Base-by-base conservation (phyloP, 2,329 filamentous ascomycete genomes). In the Erysiphe pulchra region DNA sequence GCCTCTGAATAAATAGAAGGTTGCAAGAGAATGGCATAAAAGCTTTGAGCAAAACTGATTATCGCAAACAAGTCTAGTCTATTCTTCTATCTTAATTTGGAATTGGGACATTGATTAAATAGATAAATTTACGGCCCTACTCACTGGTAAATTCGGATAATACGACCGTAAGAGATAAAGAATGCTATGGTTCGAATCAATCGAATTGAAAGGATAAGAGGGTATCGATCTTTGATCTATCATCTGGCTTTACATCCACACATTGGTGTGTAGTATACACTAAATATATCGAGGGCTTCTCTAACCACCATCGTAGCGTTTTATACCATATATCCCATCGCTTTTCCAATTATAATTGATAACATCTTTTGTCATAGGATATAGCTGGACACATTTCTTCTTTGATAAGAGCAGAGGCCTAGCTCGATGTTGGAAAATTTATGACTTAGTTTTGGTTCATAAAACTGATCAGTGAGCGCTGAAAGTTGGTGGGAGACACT, bases 41-140 rank as follows among this genome's bases (percentile, higher is more conserved):
- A 47, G 4, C 46, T 20, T 46, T 28, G 49, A 47, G 38, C 33
- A 33, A 49, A 45, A 32, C 4, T 16, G 1, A 34, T 34, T 7
- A 34, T 34, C 4, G 12, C 33, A 34, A 12, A 5, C 5, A 14
- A 34, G 33, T 12, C 33, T 34, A 12, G 33, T 12, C 33, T n/a
- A 34, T 5, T 14, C 4, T 34, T 34, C n/a, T 14, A 34, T 14
- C n/a, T 4, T 16, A 34, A 6, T 34, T 11, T 13, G 12, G 4
- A 34, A 1, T 34, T 34, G 12, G n/a, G 33, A 16, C n/a, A 16
- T 34, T 7, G 6, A 7, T 5, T 34, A 34, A 12, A 2, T 34
- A 13, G n/a, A 14, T 34, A 14, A 34, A 34, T 11, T 34, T 4
- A 14, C 9, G 33, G 33, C n/a, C 6, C 8, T 34, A 2, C 3